phyloP scores from a whole-genome alignment of 225 moss, liverwort and hornwort genomes.

The Bryum argenteum region DNA sequence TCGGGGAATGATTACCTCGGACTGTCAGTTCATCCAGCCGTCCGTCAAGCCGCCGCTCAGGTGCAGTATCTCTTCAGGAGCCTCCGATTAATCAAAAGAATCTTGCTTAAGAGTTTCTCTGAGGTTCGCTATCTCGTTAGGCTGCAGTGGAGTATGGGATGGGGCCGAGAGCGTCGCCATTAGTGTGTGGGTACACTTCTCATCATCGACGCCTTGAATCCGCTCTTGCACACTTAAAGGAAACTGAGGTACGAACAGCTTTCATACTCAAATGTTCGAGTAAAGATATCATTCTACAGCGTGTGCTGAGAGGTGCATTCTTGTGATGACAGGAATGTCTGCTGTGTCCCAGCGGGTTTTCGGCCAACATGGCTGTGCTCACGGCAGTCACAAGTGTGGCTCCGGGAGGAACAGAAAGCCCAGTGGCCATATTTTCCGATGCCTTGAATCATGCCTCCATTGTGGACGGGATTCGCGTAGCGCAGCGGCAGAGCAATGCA shows the following conservation, averaged over 20 bases:
- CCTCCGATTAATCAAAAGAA: too few species aligned
- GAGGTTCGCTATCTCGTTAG: constrained; percentile 54
- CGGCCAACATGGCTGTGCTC: constrained; percentile 99
- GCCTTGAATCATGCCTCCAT: constrained; percentile 97
- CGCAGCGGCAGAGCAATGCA: constrained; percentile 79
- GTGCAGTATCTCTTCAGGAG: constrained; percentile 32
- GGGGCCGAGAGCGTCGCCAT: constrained; percentile 90
- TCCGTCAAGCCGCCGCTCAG: constrained; percentile 82
- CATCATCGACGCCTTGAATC: constrained; percentile 90
- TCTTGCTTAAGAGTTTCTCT: constrained; percentile 18
- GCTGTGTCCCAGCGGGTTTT: constrained; percentile 90
- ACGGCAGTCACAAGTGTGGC: constrained; percentile 75
- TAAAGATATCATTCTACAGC: constrained; percentile 8
- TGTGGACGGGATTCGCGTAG: constrained; percentile 91
- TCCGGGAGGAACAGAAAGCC: constrained; percentile 45
- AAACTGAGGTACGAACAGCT: constrained; percentile 66
- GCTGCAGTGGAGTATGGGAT: constrained; percentile 95
- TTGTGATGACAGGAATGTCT: constrained; percentile 78
- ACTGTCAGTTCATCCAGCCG: constrained; percentile 85
- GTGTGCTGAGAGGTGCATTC: constrained; percentile 15
- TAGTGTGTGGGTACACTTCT: constrained; percentile 90
- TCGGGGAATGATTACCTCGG: constrained; percentile 97
- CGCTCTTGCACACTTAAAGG: constrained; percentile 79
- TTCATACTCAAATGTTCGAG: background rate
- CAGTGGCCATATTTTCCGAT: constrained; percentile 88